Conservation (phyloP, 495 filamentous ascomycete species). For the Bacidia gigantensis region DNA sequence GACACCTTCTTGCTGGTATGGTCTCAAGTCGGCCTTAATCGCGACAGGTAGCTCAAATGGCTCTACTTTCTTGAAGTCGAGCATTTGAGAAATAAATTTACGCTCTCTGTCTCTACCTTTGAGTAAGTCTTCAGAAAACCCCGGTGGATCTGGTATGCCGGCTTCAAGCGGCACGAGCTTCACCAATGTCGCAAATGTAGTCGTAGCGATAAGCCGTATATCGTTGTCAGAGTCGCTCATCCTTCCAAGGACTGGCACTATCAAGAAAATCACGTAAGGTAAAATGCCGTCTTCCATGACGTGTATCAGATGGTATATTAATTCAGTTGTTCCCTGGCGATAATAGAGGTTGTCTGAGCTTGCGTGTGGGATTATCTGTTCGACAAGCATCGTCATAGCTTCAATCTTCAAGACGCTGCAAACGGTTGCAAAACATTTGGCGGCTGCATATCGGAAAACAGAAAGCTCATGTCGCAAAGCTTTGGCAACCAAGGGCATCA, state of each 20-base stretch:
- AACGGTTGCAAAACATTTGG: conserved; percentile 92
- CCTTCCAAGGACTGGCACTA: conserved; percentile 93
- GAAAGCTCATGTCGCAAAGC: conserved; percentile 75
- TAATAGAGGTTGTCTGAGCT: conserved; percentile 74
- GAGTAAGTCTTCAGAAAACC: conserved; percentile 74
- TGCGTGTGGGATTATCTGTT: conserved; percentile 81
- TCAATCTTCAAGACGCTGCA: conserved; percentile 91
- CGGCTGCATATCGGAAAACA: conserved; percentile 88
- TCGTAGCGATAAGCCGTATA: conserved; percentile 84
- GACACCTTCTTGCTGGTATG: conserved; percentile 96
- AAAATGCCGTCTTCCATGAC: conserved; percentile 96
- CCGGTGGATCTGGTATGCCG: conserved; percentile 91
- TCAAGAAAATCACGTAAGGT: conserved; percentile 96
- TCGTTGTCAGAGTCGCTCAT: conserved; percentile 99
- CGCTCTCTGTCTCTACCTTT: conserved; percentile 83
- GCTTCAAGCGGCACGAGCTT: conserved; percentile 98
- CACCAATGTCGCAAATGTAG: conserved; percentile 90
- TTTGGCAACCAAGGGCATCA: conserved; percentile 78
- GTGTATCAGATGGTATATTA: conserved; percentile 87
- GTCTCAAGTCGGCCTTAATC: conserved; percentile 89
- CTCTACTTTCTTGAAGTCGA: conserved; percentile 92
- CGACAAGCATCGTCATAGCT: conserved; percentile 90
- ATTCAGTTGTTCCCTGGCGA: conserved; percentile 88
- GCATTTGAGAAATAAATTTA: conserved; percentile 91
- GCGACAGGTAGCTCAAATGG: conserved; percentile 84